phyloP scores from a whole-genome alignment of 306 rosid genomes.

The Quercus wislizeni region DNA sequence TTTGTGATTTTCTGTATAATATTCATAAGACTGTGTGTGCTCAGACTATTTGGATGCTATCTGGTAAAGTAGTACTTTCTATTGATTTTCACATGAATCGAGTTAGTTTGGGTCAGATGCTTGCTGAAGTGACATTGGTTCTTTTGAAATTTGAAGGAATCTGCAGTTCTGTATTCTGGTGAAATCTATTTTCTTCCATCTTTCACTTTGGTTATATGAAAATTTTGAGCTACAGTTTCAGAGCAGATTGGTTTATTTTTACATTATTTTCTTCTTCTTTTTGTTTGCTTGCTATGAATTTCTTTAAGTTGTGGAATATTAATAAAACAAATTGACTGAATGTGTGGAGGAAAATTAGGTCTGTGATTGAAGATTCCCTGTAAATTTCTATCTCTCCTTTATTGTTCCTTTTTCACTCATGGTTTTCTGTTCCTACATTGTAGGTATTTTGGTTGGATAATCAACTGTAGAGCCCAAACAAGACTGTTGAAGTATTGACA shows the following conservation, averaged over 20 bases:
- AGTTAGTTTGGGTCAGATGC: not conserved
- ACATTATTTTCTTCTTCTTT: not conserved
- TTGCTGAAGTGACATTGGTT: not conserved
- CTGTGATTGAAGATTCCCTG: not conserved
- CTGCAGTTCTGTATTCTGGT: not conserved
- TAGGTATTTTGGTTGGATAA: constrained; percentile 33
- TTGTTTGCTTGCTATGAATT: not conserved
- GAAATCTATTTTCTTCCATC: not conserved
- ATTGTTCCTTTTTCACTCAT: constrained; percentile 1
- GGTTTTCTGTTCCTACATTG: not conserved
- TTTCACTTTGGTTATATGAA: not conserved
- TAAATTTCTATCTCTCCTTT: not conserved
- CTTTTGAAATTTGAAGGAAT: not conserved
- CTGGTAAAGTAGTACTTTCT: not conserved
- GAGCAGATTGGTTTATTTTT: not conserved
- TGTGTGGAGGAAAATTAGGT: not conserved
- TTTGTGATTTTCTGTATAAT: too few relatives aligned
- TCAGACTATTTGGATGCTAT: not conserved
- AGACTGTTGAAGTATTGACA: constrained; percentile 14
- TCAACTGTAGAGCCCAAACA: constrained; percentile 17
- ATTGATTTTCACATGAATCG: not conserved
- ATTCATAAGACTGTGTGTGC: too few relatives aligned
- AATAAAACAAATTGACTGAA: not conserved
- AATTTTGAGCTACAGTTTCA: not conserved
- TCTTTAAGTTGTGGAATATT: not conserved